Percentiles rank a stretch among this genome's conserved stretches.
Conservation (phyloP, 2,329 filamentous ascomycete species). For the Colletotrichum destructivum region DNA sequence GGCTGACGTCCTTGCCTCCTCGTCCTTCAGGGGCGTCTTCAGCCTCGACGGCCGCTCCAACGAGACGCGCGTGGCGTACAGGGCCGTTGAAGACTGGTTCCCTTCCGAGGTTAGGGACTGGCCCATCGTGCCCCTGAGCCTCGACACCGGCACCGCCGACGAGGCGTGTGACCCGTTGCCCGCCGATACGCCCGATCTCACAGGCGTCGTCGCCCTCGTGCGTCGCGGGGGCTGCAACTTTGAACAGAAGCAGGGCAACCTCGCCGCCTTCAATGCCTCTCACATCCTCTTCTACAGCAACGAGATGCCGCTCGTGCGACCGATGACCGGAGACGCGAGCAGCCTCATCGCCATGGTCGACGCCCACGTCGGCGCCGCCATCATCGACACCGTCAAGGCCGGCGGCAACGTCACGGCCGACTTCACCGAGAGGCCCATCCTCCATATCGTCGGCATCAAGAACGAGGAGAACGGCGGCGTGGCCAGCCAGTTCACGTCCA, state of each 20-base stretch:
- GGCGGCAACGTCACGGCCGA: conserved; percentile 43
- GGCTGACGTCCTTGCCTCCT: conserved; percentile 38
- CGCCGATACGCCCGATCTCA: conserved; percentile 55
- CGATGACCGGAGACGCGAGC: conserved; percentile 18
- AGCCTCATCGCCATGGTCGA: conserved; percentile 41
- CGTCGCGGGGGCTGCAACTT: conserved; percentile 57
- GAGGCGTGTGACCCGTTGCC: conserved; percentile 59
- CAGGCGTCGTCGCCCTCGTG: conserved; percentile 58
- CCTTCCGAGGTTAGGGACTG: conserved; percentile 41
- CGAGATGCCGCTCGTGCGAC: conserved; percentile 38
- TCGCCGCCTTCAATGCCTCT: conserved; percentile 55
- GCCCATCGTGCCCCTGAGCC: conserved; percentile 47
- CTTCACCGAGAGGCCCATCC: conserved; percentile 40
- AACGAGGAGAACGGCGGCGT: conserved; percentile 49
- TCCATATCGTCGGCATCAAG: conserved; percentile 43
- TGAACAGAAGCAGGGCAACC: conserved; percentile 54
- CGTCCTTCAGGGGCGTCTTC: conserved; percentile 34
- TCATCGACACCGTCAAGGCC: conserved; percentile 40
- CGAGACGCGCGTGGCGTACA: conserved; percentile 35
- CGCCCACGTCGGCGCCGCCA: conserved; percentile 40
- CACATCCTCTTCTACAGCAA: conserved; percentile 59
- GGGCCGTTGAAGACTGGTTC: conserved; percentile 30
- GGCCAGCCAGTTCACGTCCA: conserved; percentile 54
- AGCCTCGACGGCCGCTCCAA: conserved; percentile 13
- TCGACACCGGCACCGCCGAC: conserved; percentile 42